phyloP scores from a whole-genome alignment of 257 asterid genomes.

The Rehmannia glutinosa region DNA sequence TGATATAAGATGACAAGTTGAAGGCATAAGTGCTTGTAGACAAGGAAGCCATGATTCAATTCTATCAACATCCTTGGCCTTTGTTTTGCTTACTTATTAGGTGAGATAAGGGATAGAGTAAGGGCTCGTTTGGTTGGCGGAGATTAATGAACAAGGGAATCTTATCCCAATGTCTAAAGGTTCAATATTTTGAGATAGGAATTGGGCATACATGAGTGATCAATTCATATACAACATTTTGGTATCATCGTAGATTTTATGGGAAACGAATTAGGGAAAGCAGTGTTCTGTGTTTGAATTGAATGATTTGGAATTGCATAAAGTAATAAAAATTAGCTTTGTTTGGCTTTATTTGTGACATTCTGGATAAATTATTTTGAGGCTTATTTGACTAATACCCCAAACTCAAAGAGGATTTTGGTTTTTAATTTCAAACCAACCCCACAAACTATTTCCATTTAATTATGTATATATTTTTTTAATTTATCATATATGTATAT shows the following conservation, averaged over 20 bases:
- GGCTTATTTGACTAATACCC: too few species aligned
- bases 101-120: not conserved
- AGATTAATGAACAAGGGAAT: not conserved
- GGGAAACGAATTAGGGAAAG: not conserved
- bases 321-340: not conserved
- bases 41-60: slow-evolving; percentile 3
- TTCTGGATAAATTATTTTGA: too few species aligned
- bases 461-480: too few species aligned
- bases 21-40: not conserved
- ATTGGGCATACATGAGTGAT: not conserved
- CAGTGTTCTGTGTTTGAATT: not conserved
- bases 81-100: not conserved
- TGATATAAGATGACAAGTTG: not conserved
- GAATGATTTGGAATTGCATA: not conserved
- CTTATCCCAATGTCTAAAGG: not conserved
- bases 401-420: too few species aligned
- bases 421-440: too few species aligned
- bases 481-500: too few species aligned
- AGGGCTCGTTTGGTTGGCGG: slow-evolving; percentile 5
- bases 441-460: too few species aligned
- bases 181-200: not conserved
- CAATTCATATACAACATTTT: too few species aligned
- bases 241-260: not conserved
- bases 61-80: not conserved
- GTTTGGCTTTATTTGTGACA: too few species aligned